Conservation (phyloP, 2,329 filamentous ascomycete genomes). For the Cytospora paraplurivora region DNA sequence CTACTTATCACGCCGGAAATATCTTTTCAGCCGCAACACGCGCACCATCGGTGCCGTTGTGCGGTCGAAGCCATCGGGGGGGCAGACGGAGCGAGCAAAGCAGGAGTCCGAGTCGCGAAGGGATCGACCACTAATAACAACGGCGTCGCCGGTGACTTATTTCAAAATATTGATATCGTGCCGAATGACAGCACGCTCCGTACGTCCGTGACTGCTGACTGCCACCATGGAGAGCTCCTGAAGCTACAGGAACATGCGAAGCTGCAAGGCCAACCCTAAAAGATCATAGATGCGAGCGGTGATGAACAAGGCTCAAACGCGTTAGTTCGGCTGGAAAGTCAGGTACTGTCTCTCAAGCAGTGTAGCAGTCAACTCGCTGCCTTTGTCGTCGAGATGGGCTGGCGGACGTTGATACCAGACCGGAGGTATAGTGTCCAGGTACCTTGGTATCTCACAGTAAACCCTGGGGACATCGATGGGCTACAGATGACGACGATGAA, state of each 20-base stretch:
- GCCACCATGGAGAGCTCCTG: neutral
- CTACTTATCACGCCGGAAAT: too few relatives aligned
- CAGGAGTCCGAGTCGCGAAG: neutral
- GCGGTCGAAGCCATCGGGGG: neutral
- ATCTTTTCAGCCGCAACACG: neutral
- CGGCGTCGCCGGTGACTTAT: neutral
- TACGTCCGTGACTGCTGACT: neutral
- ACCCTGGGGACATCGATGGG: neutral
- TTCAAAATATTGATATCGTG: neutral
- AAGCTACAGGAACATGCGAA: neutral
- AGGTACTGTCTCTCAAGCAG: too few relatives aligned
- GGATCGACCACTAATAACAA: neutral
- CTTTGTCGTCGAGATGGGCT: neutral
- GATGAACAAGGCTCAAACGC: neutral
- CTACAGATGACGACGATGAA: neutral
- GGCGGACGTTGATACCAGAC: neutral
- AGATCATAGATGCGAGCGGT: neutral
- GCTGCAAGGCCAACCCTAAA: neutral
- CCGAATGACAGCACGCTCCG: neutral
- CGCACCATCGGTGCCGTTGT: neutral
- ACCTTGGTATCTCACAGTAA: neutral
- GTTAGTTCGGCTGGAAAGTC: neutral
- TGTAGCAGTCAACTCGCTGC: neutral
- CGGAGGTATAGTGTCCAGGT: neutral
- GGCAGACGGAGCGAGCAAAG: neutral